Evolutionary conservation across 2,329 filamentous ascomycete genomes (phyloP).

Genomic region (Ophiostoma triangulosporum): DNA sequence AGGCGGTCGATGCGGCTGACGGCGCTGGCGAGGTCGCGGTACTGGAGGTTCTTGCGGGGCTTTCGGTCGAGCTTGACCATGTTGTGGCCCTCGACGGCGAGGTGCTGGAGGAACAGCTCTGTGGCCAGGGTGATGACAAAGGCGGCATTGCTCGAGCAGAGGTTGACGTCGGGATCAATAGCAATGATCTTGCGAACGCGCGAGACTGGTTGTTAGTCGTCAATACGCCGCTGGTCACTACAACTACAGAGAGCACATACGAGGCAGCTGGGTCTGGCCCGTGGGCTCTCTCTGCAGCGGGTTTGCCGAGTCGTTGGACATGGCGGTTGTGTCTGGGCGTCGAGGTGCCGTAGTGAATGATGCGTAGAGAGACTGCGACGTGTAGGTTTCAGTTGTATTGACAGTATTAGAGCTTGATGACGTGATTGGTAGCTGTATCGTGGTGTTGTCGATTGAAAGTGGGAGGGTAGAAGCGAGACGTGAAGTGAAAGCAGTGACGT

Average conservation of each 20-base stretch:
- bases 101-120: slow-evolving; percentile 90
- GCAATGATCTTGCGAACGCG: slow-evolving; percentile 92
- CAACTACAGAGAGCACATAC: slow-evolving; percentile 40
- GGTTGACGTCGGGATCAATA: slow-evolving; percentile 69
- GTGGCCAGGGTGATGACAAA: slow-evolving; percentile 90
- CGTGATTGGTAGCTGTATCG: neutral
- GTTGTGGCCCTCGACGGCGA: slow-evolving; percentile 72
- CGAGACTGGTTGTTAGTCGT: slow-evolving; percentile 46
- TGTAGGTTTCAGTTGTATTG: neutral
- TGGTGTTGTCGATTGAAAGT: neutral
- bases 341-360: neutral
- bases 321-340: slow-evolving; percentile 27
- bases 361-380: neutral
- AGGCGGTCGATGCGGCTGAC: slow-evolving; percentile 83
- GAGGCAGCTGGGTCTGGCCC: slow-evolving; percentile 70
- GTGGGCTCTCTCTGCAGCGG: slow-evolving; percentile 69
- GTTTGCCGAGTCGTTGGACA: slow-evolving; percentile 89
- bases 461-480: neutral
- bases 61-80: slow-evolving; percentile 86
- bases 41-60: slow-evolving; percentile 85
- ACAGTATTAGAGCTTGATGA: neutral
- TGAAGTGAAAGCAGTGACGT: neutral
- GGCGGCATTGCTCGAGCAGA: slow-evolving; percentile 85
- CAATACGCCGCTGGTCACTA: neutral
- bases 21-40: slow-evolving; percentile 81